Evolutionary conservation across 2,329 filamentous ascomycete species (phyloP).

Genomic region (Paraphaeosphaeria sporulosa): DNA sequence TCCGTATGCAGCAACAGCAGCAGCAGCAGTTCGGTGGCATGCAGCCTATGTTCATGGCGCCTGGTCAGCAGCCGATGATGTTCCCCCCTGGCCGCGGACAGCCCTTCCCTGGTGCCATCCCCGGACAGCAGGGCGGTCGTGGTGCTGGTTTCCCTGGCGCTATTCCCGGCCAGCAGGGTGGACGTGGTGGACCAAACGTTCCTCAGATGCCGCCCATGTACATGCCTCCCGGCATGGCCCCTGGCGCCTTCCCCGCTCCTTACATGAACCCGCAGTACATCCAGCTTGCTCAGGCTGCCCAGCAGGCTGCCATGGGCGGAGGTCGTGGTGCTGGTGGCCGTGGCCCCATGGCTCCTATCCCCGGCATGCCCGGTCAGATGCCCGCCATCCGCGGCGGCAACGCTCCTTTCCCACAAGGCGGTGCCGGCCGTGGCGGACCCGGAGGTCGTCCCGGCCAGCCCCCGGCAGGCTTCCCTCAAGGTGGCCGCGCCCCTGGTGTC

Average conservation of each 20-base stretch:
- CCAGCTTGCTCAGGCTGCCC: conserved; percentile 76
- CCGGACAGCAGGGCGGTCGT: conserved; percentile 79
- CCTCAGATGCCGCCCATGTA: conserved; percentile 91
- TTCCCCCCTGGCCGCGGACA: conserved; percentile 67
- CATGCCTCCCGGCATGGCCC: conserved; percentile 70
- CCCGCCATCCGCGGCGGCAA: conserved; percentile 53
- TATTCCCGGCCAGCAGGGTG: conserved; percentile 84
- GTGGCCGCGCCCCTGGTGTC: conserved; percentile 49
- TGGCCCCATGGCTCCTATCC: conserved; percentile 67
- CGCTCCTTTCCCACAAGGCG: conserved; percentile 49
- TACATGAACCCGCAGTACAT: conserved; percentile 81
- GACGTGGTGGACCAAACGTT: conserved; percentile 76
- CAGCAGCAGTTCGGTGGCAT: conserved; percentile 61
- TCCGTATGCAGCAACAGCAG: conserved; percentile 96
- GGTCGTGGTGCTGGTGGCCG: conserved; percentile 69
- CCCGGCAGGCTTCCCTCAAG: conserved; percentile 43
- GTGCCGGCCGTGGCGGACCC: conserved; percentile 43
- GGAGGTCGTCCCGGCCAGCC: conserved; percentile 43
- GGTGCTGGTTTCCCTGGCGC: conserved; percentile 84
- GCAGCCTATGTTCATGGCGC: conserved; percentile 89
- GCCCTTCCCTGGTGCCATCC: conserved; percentile 67
- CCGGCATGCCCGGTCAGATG: conserved; percentile 72
- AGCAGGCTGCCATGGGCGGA: conserved; percentile 65
- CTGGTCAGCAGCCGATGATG: conserved; percentile 75
- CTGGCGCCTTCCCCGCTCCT: conserved; percentile 74